Evolutionary conservation across 192 early-diverging fungal species (phyloP).

Genomic region (Entophlyctis luteolus): DNA sequence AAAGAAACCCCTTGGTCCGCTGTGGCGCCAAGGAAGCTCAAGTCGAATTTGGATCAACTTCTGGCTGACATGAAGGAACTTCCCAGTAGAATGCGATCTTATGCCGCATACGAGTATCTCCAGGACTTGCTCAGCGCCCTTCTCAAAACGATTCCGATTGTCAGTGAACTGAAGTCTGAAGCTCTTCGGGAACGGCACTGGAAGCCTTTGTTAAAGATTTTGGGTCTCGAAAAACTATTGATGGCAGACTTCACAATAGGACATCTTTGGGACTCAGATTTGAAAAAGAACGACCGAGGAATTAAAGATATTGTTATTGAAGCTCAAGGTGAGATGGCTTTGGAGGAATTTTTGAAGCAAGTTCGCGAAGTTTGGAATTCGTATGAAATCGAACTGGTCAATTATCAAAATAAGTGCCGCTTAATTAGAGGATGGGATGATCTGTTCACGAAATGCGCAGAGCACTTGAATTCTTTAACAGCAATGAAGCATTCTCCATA

Average conservation of each 20-base stretch:
- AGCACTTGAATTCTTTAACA: conserved; percentile 89
- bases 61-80: conserved; percentile 81
- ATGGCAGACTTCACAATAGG: conserved; percentile 89
- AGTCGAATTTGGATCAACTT: conserved; percentile 79
- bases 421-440: conserved; percentile 98
- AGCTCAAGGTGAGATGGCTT: conserved; percentile 98
- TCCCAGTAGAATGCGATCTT: conserved; percentile 94
- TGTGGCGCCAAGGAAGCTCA: conserved; percentile 84
- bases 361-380: conserved; percentile 86
- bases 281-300: conserved; percentile 78
- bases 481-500: conserved; percentile 98
- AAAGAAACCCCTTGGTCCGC: conserved; percentile 84
- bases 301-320: conserved; percentile 85
- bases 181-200: conserved; percentile 96
- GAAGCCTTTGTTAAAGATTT: conserved; percentile 83
- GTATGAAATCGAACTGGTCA: conserved; percentile 89
- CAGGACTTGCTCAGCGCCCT: conserved; percentile 78
- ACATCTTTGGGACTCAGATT: conserved; percentile 90
- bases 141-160: conserved; percentile 73
- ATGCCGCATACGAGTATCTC: conserved; percentile 92
- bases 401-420: conserved; percentile 96
- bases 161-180: conserved; percentile 92
- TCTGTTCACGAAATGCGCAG: conserved; percentile 90
- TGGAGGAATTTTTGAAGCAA: conserved; percentile 96
- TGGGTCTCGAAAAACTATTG: conserved; percentile 68